A percentile compares a stretch with the other conserved stretches of the same genome.
Evolutionary conservation across 164 flowering plant species (phyloP).

Genomic region (Vitis rupestris): DNA sequence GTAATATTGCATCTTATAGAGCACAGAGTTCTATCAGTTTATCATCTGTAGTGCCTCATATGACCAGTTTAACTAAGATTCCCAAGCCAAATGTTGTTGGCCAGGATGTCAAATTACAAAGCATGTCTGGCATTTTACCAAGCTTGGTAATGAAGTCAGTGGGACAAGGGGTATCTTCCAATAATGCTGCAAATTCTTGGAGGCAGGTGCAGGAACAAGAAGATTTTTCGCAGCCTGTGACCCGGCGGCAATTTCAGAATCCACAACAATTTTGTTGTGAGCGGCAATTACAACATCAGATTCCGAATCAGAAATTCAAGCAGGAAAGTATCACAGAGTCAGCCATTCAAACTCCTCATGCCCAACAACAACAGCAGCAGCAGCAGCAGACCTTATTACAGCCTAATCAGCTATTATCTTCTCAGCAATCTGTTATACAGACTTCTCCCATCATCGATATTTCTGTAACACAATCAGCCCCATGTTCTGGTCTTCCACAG

Average conservation of each 20-base stretch:
- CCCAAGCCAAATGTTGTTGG: slow-evolving; percentile 44
- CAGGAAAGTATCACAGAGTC: slow-evolving; percentile 49
- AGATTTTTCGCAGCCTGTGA: slow-evolving; percentile 36
- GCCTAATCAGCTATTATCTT: slow-evolving; percentile 59
- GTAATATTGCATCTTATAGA: slow-evolving; percentile 42
- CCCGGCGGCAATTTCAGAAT: slow-evolving; percentile 47
- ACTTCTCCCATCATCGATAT: slow-evolving; percentile 16
- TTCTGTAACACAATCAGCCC: slow-evolving; percentile 47
- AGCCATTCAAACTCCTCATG: slow-evolving; percentile 47
- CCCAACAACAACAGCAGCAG: slow-evolving; percentile 60
- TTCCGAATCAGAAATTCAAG: slow-evolving; percentile 44
- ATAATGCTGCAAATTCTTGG: slow-evolving; percentile 56
- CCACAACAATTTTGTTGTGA: slow-evolving; percentile 47
- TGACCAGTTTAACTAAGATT: slow-evolving; percentile 45
- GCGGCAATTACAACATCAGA: slow-evolving; percentile 46
- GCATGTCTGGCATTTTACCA: slow-evolving; percentile 51
- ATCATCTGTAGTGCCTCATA: slow-evolving; percentile 44
- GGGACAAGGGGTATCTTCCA: slow-evolving; percentile 60
- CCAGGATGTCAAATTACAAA: slow-evolving; percentile 56
- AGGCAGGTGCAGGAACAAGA: slow-evolving; percentile 65
- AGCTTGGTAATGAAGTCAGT: slow-evolving; percentile 46
- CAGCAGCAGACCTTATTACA: slow-evolving; percentile 55
- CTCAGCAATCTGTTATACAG: slow-evolving; percentile 64
- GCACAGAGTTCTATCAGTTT: slow-evolving; percentile 54
- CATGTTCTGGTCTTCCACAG: slow-evolving; percentile 50